Percentiles rank a stretch among this genome's conserved stretches.
Conservation (phyloP, 2,329 filamentous ascomycete species). For the Mariannaea sp. region DNA sequence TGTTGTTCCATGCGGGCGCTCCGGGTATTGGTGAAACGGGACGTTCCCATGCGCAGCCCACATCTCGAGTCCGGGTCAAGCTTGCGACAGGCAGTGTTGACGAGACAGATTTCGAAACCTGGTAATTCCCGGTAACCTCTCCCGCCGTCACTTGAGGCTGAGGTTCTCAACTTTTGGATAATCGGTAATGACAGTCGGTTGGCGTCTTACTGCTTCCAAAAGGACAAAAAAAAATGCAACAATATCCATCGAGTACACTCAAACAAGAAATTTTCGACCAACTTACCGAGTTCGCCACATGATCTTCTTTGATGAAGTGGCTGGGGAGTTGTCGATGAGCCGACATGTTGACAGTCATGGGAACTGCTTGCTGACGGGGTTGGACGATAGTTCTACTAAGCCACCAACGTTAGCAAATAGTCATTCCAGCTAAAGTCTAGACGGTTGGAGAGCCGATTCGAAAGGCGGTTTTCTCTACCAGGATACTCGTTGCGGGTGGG, state of each 20-base stretch:
- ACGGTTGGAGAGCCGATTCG: conserved; percentile 20
- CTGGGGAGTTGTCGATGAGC: conserved; percentile 37
- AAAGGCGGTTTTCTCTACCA: conserved; percentile 20
- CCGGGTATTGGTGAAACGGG: conserved; percentile 58
- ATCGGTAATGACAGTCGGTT: conserved; percentile 14
- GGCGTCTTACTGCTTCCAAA: neutral
- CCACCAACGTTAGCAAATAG: conserved; percentile 28
- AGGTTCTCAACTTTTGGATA: conserved; percentile 22
- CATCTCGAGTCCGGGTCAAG: conserved; percentile 48
- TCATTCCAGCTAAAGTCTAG: conserved; percentile 19
- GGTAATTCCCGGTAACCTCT: conserved; percentile 31
- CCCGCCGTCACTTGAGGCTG: conserved; percentile 36
- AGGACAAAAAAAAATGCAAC: neutral
- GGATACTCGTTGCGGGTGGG: conserved; percentile 31
- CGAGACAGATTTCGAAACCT: conserved; percentile 22
- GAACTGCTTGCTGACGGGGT: conserved; percentile 18
- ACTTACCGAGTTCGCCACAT: conserved; percentile 38
- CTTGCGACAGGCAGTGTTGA: conserved; percentile 48
- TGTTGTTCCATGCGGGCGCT: conserved; percentile 41
- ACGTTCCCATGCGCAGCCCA: conserved; percentile 55
- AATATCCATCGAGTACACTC: neutral
- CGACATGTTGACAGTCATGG: conserved; percentile 39
- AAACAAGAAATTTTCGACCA: conserved; percentile 18
- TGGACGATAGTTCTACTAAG: conserved; percentile 22
- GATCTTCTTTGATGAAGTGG: conserved; percentile 42